Evolutionary conservation across 2,329 filamentous ascomycete species (phyloP).

Genomic region (Pseudogymnoascus sp.): DNA sequence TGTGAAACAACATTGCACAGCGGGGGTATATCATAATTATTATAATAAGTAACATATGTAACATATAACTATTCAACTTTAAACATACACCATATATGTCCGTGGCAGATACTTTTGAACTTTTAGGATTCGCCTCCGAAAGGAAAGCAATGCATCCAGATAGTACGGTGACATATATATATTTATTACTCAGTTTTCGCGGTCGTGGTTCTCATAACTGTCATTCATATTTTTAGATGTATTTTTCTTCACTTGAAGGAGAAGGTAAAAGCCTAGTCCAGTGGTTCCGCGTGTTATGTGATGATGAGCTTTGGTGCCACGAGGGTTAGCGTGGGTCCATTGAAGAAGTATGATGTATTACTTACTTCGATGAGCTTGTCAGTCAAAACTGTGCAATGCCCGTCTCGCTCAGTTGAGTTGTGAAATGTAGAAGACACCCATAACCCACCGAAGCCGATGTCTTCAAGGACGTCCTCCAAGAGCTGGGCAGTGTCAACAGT

Average conservation of each 20-base stretch:
- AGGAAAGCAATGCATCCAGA: background rate
- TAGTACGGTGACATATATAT: constrained; percentile 1
- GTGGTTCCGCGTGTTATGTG: background rate
- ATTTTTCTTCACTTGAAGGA: background rate
- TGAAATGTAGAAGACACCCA: constrained; percentile 41
- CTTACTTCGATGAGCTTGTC: constrained; percentile 27
- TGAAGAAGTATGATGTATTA: background rate
- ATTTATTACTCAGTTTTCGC: background rate
- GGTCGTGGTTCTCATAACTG: background rate
- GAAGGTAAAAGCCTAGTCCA: background rate
- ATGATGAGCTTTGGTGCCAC: background rate
- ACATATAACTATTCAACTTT: background rate
- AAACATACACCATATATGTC: background rate
- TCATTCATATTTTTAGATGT: background rate
- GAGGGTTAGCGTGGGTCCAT: background rate
- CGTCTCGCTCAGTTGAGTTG: constrained; percentile 24
- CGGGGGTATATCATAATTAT: background rate
- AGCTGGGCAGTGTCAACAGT: constrained; percentile 41
- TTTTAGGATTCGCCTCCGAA: background rate
- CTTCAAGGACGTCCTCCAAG: constrained; percentile 48
- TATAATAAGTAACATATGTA: background rate
- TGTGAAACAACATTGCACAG: no score
- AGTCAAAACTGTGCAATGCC: constrained; percentile 26
- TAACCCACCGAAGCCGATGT: constrained; percentile 56
- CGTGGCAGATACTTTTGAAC: background rate